Conservation (phyloP, 768 basidiomycete species). For the Leccinum disarticulatum region DNA sequence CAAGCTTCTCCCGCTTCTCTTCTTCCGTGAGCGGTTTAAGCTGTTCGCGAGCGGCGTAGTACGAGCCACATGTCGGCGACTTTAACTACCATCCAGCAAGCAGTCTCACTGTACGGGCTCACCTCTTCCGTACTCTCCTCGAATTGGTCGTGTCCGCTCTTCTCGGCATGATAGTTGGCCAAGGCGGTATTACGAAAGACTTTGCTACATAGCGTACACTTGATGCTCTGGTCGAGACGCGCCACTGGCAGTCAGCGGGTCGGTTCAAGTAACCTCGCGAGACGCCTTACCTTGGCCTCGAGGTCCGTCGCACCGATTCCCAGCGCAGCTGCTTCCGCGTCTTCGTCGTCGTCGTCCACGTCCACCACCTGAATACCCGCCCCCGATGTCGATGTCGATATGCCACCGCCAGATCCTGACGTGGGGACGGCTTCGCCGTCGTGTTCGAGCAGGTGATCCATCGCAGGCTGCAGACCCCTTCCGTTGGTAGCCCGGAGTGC, state of each 20-base stretch:
- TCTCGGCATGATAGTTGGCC: conserved; percentile 92
- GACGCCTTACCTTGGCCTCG: conserved; percentile 60
- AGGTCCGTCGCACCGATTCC: conserved; percentile 39
- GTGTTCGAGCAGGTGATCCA: conserved; percentile 87
- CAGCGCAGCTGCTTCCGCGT: conserved; percentile 61
- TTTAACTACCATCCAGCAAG: neutral
- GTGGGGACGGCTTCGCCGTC: conserved; percentile 59
- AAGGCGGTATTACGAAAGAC: conserved; percentile 82
- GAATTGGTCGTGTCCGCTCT: conserved; percentile 93
- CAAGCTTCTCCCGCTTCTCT: conserved; percentile 81
- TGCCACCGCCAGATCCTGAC: neutral
- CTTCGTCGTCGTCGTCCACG: conserved; percentile 66
- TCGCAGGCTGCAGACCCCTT: conserved; percentile 84
- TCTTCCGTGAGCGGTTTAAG: conserved; percentile 95
- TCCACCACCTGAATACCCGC: conserved; percentile 39
- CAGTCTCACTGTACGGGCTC: neutral
- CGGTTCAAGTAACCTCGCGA: too few species aligned
- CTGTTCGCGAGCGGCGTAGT: conserved; percentile 36
- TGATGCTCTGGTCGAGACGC: conserved; percentile 59
- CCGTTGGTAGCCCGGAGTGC: conserved; percentile 82
- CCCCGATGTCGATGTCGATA: neutral
- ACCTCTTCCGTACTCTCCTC: conserved; percentile 96
- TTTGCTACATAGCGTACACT: conserved; percentile 83
- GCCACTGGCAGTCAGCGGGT: neutral
- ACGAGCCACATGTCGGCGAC: neutral